phyloP scores from a whole-genome alignment of 2,329 filamentous ascomycete genomes.

The Sarocladium brachiariae region DNA sequence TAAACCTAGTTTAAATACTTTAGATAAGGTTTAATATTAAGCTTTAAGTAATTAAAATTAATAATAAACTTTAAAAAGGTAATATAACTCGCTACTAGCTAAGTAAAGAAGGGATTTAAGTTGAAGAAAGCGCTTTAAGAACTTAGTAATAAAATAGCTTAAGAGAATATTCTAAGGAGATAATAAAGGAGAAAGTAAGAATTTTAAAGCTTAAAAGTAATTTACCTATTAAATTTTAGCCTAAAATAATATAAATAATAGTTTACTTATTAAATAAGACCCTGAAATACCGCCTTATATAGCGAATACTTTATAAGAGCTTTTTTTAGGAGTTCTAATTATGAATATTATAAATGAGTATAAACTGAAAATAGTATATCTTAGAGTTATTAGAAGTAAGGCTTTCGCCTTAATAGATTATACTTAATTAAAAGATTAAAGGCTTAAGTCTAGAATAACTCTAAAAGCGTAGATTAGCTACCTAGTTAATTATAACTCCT shows the following conservation, averaged over 20 bases:
- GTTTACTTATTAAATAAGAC: background rate
- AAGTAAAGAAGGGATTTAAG: background rate
- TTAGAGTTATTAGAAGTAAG: background rate
- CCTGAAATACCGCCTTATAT: background rate
- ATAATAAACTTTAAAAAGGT: background rate
- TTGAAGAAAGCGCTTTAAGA: background rate
- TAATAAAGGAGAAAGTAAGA: background rate
- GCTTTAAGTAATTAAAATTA: background rate
- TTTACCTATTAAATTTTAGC: background rate
- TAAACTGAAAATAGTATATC: background rate
- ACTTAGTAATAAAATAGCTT: background rate
- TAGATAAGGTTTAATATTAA: background rate
- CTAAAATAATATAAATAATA: background rate
- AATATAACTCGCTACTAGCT: background rate
- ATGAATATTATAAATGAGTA: background rate
- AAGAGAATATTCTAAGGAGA: background rate
- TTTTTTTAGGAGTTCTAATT: background rate
- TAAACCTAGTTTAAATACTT: background rate
- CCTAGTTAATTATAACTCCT: background rate
- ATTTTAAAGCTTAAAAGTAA: background rate
- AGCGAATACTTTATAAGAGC: background rate
- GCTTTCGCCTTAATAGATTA: background rate
- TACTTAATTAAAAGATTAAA: background rate
- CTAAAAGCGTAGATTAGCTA: background rate
- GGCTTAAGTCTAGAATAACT: background rate